Conservation (phyloP, 331 rosid genomes). For the Malus hybrid region DNA sequence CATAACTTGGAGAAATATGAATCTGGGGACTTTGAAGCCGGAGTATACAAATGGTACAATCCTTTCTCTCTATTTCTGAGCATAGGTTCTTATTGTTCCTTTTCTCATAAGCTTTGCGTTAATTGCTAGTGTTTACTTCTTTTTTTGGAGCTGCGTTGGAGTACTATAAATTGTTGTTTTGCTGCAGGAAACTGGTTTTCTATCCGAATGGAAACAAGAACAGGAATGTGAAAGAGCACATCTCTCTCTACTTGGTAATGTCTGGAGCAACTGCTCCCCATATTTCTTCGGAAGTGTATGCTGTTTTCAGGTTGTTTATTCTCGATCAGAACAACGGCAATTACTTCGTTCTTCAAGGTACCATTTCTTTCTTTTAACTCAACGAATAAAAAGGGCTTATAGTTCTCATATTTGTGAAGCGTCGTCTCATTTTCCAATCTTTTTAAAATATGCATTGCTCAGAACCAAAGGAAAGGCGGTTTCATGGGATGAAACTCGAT, state of each 20-base stretch:
- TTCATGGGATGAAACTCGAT: constrained; percentile 36
- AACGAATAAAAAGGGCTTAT: neutral
- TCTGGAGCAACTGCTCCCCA: constrained; percentile 30
- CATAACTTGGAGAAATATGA: constrained; percentile 37
- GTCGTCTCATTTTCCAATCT: neutral
- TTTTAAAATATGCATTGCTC: neutral
- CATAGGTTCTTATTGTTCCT: too few relatives aligned
- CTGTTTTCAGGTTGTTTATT: constrained; percentile 35
- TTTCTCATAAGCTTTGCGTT: neutral
- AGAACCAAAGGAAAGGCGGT: constrained; percentile 49
- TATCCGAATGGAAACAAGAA: constrained; percentile 56
- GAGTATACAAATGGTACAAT: constrained; percentile 64
- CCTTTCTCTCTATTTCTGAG: neutral
- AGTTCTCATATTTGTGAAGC: neutral
- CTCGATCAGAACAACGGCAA: constrained; percentile 50
- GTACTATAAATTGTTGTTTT: neutral
- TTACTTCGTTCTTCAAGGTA: constrained; percentile 47
- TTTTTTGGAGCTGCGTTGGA: neutral
- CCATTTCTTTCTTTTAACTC: neutral
- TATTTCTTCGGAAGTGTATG: constrained; percentile 49
- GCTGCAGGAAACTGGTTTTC: constrained; percentile 53
- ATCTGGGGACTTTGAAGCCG: constrained; percentile 54
- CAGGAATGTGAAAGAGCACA: constrained; percentile 16
- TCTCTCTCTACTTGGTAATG: constrained; percentile 49
- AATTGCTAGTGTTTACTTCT: neutral